Base-by-base conservation (phyloP, 2,329 filamentous ascomycete genomes). In the Chrysoporthe austroafricana region DNA sequence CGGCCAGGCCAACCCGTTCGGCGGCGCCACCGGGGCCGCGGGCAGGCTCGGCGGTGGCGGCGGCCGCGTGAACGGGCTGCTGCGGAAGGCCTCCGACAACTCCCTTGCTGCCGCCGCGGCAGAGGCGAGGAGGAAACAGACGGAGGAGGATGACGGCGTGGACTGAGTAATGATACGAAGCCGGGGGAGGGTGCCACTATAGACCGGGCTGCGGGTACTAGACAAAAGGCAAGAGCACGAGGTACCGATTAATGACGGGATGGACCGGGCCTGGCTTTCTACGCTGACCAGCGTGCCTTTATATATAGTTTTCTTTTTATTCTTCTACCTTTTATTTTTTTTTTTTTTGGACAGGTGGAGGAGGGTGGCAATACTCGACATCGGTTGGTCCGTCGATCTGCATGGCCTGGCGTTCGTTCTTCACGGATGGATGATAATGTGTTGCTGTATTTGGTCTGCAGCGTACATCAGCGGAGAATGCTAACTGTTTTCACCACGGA, bases 1-100 rank as follows among this genome's bases (percentile, higher is more conserved):
- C 72, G 83, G 84, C 73, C 74, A 82, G 52, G 76, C 86, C 76
- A 76, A 85, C 71, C 77, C 80, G 5, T 79, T 81, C 32, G 78
- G 76, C 7, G 79, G 79, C 62, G 76, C 73, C 74, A 76, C 73
- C 74, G 77, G 77, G 62, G 81, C 78, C 78, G 75, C 78, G 3
- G 77, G 77, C 4, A 77, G 63, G 50, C 42, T 56, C 16, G 62
- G 50, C 9, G 58, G 68, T n/a, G 60, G 52, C 7, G 64, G 67
- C n/a, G 39, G 79, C 66, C 80, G 81, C 52, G 81, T 80, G 18
- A 83, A 80, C 69, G 81, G 81, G 44, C 75, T 83, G 74, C 71
- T 83, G 58, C 75, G 80, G 44, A 79, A 79, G 68, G 76, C 75
- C 64, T 44, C 67, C 58, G 59, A 67, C 42, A 72, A 74, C 14